Evolutionary conservation across 306 rosid genomes (phyloP), one percentile per base, ranked within the genome.

Genomic region (Cucurbita argyrosperma): DNA sequence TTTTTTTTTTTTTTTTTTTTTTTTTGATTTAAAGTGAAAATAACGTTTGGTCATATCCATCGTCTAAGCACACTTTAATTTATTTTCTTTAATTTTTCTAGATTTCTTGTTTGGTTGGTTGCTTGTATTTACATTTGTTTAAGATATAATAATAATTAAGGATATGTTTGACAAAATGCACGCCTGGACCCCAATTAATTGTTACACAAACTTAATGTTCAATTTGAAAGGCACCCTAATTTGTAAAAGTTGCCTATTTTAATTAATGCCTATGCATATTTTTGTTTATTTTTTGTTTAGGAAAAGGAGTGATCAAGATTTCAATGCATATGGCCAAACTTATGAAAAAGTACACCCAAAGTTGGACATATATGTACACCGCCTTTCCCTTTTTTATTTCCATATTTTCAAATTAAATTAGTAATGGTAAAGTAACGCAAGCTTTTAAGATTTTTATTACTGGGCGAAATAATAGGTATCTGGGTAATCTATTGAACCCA

Each of bases 11-110:
- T 57, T 3, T 19, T 10, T 23, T 10, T 58, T 76, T 26, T 26
- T 26, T 0, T 26, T 26, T 87, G 77, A 80, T 79, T 83, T 86
- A 80, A 83, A 50, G 79, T 67, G 83, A 80, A 82, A 77, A 71
- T 50, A 71, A 71, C 61, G 75, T 49, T 37, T 71, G 47, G 30
- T 71, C 75, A 71, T 71, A 16, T 49, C 23, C 21, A 47, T 70
- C 47, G 47, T 69, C 74, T 5, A 42, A 42, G 53, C 16, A 42
- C 71, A 10, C 51, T 63, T 63, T 63, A 39, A 38, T 77, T 75
- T 39, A 1, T 35, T 60, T 72, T 76, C 51, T 35, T 58, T 12
- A 5, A 13, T 64, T 64, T 10, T 55, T 72, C 54, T 78, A 68
- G 42, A 40, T 4, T 47, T 49, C 69, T 37, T 57, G 35, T 71